Conservation (phyloP, 768 basidiomycete species). For the Boletus pseudopeckii region DNA sequence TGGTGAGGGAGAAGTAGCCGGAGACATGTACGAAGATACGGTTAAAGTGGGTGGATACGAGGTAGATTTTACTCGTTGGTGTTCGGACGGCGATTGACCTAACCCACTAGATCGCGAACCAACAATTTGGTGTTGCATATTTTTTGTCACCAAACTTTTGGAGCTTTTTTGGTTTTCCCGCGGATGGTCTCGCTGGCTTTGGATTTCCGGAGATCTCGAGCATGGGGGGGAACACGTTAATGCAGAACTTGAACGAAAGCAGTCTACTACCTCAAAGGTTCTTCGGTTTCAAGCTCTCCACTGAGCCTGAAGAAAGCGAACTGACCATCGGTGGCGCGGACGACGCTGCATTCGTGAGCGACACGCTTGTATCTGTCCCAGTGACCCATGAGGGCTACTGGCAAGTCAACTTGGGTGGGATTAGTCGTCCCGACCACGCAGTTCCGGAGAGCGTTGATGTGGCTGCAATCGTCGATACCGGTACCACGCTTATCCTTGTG, state of each 20-base stretch:
- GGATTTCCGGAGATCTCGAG: slow-evolving; percentile 38
- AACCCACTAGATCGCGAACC: slow-evolving; percentile 26
- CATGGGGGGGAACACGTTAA: slow-evolving; percentile 32
- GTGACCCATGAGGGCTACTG: slow-evolving; percentile 34
- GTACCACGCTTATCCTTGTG: slow-evolving; percentile 24
- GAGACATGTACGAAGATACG: slow-evolving; percentile 34
- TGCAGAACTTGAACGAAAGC: slow-evolving; percentile 41
- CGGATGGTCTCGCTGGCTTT: slow-evolving; percentile 41
- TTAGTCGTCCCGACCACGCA: neutral
- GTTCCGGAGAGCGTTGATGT: neutral
- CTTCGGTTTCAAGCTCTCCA: slow-evolving; percentile 48
- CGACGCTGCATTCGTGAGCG: slow-evolving; percentile 45
- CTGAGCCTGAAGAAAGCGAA: slow-evolving; percentile 13
- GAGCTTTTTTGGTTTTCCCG: neutral
- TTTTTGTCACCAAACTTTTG: neutral
- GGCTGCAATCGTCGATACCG: slow-evolving; percentile 34
- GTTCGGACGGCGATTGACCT: neutral
- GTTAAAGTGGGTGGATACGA: slow-evolving; percentile 35
- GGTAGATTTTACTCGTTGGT: slow-evolving; percentile 14
- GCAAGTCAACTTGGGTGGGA: slow-evolving; percentile 30
- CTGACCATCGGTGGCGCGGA: slow-evolving; percentile 33
- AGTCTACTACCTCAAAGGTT: slow-evolving; percentile 13
- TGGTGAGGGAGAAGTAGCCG: slow-evolving; percentile 37
- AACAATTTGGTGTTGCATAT: slow-evolving; percentile 29
- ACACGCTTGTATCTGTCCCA: slow-evolving; percentile 37